Conservation (phyloP, 2,329 filamentous ascomycete genomes). For the Lecanicillium sp. region DNA sequence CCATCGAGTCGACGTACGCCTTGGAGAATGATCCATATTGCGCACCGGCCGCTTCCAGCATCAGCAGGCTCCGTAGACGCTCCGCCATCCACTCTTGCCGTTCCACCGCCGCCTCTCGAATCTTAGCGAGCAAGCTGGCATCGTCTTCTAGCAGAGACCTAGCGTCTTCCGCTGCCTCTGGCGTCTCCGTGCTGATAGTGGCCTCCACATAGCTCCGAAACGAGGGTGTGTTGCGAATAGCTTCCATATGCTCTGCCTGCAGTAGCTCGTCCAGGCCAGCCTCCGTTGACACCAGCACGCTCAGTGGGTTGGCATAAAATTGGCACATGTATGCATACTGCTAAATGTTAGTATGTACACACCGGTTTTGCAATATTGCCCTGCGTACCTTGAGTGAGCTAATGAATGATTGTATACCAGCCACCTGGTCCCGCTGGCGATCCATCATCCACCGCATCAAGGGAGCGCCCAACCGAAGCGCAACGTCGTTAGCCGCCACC, state of each 20-base stretch:
- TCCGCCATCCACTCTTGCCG: slow-evolving; percentile 29
- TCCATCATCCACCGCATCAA: slow-evolving; percentile 58
- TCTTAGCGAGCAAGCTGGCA: slow-evolving; percentile 38
- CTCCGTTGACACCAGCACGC: slow-evolving; percentile 43
- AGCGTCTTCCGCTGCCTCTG: slow-evolving; percentile 33
- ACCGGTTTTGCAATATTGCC: background rate
- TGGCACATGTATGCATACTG: slow-evolving; percentile 82
- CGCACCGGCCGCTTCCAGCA: slow-evolving; percentile 31
- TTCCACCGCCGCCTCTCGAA: slow-evolving; percentile 22
- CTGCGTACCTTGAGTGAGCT: slow-evolving; percentile 54
- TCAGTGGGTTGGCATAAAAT: slow-evolving; percentile 72
- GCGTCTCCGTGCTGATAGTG: slow-evolving; percentile 32
- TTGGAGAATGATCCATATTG: slow-evolving; percentile 35
- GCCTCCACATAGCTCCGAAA: slow-evolving; percentile 51
- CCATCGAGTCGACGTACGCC: slow-evolving; percentile 54
- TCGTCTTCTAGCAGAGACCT: slow-evolving; percentile 52
- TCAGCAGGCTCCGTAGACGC: slow-evolving; percentile 40
- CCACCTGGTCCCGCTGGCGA: slow-evolving; percentile 68
- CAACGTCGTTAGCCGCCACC: slow-evolving; percentile 47
- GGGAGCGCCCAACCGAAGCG: slow-evolving; percentile 54
- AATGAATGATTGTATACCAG: slow-evolving; percentile 65
- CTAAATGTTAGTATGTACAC: background rate
- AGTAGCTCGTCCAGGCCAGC: slow-evolving; percentile 27
- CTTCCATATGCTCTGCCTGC: slow-evolving; percentile 55
- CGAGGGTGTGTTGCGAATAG: slow-evolving; percentile 59